Conservation (phyloP, 257 asterid genomes). For the Solanum sejunctum region DNA sequence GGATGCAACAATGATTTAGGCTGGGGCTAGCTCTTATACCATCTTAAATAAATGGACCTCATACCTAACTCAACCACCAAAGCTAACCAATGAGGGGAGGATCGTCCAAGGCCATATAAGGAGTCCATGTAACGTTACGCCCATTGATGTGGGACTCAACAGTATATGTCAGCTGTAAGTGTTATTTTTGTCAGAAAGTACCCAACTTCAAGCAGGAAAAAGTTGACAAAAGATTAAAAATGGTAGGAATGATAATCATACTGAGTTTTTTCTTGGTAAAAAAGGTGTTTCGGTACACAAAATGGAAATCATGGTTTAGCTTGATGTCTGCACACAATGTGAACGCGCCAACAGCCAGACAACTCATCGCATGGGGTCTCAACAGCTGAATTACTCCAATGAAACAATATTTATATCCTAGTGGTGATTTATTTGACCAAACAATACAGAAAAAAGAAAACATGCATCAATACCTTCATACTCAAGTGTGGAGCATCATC, state of each 20-base stretch:
- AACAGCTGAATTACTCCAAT: not conserved
- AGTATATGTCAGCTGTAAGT: not conserved
- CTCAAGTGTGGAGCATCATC: slow-evolving; percentile 91
- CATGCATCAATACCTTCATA: slow-evolving; percentile 41
- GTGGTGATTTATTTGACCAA: not conserved
- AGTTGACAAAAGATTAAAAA: not conserved
- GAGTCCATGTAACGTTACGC: not conserved
- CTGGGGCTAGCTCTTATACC: not conserved
- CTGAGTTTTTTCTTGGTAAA: not conserved
- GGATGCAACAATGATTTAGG: not conserved
- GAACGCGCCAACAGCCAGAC: not conserved
- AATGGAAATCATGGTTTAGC: not conserved
- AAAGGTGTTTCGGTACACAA: not conserved
- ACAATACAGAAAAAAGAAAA: not conserved
- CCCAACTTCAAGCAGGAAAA: not conserved
- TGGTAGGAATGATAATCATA: not conserved
- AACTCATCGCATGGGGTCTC: not conserved
- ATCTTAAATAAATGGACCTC: not conserved
- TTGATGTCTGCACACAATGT: not conserved
- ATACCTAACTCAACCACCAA: not conserved
- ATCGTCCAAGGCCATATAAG: not conserved
- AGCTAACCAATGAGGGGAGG: not conserved
- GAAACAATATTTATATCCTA: not conserved
- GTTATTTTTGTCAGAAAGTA: not conserved
- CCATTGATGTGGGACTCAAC: not conserved